Evolutionary conservation across 1,139 yeast species (phyloP), one percentile per base, ranked within the genome.

Genomic region (Lodderomyces jiufengensis): DNA sequence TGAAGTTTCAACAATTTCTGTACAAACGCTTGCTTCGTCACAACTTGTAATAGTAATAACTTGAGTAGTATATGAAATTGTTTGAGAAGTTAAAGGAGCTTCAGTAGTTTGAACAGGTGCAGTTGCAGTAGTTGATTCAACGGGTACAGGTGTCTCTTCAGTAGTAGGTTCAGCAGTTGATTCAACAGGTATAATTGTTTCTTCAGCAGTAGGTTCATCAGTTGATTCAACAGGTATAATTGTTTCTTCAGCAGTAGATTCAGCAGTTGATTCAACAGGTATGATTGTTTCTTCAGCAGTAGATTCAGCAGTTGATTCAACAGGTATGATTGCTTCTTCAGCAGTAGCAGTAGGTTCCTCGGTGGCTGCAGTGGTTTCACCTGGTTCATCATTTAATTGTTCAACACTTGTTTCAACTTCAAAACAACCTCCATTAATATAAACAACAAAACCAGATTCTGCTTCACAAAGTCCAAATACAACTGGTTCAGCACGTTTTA

Each of bases 381-480:
- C 20, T 18, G 20, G 20, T 5, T 18, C 20, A 18, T 5, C 7
- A n/a, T 5, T n/a, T 7, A 25, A 11, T 25, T 36, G 34, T 11
- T 41, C 35, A 31, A 38, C 34, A 16, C 15, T 29, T n/a, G 32
- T 25, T 28, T 26, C 36, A 21, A 36, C 36, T 5, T 40, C 35
- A 22, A 29, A 43, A 26, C 42, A 39, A 8, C 33, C 30, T 11
- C 33, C 52, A 21, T 39, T 45, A 21, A 55, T 48, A 27, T 33
- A 28, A 32, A 57, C 47, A 36, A 37, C 33, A 31, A 41, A 42
- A 24, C 42, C 52, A 28, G 30, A 20, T 24, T 32, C 49, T 20
- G 43, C 46, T 22, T 49, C 47, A 50, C 70, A 41, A 12, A 25
- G 9, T 3, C 31, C 14, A 9, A 41, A 39, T 20, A 21, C 24